phyloP scores from a whole-genome alignment of 2,329 filamentous ascomycete genomes.

The Esteya vermicola region DNA sequence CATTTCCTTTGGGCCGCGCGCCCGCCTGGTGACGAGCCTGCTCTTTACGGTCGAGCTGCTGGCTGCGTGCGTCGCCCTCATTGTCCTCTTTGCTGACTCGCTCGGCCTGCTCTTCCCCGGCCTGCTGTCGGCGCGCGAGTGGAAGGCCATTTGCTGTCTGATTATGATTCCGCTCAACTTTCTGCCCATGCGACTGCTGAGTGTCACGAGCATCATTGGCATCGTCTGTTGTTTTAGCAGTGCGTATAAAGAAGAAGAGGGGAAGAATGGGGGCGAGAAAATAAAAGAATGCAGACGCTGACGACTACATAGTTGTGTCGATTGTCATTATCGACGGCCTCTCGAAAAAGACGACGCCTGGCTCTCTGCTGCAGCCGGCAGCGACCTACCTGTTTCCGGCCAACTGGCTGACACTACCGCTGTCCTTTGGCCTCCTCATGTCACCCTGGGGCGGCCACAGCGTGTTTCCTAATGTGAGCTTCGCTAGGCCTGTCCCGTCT shows the following conservation, averaged over 20 bases:
- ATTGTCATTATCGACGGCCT: constrained; percentile 79
- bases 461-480: constrained; percentile 61
- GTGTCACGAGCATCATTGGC: constrained; percentile 84
- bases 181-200: constrained; percentile 67
- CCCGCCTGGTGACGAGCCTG: constrained; percentile 67
- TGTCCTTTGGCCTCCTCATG: constrained; percentile 85
- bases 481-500: background rate
- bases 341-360: constrained; percentile 62
- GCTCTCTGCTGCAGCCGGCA: constrained; percentile 71
- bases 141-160: constrained; percentile 75
- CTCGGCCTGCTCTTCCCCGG: constrained; percentile 65
- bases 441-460: constrained; percentile 52
- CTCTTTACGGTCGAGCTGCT: constrained; percentile 81
- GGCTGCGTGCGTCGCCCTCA: constrained; percentile 75
- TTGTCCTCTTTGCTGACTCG: constrained; percentile 89
- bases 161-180: constrained; percentile 74
- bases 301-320: constrained; percentile 49
- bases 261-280: too few species aligned
- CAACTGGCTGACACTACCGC: constrained; percentile 75
- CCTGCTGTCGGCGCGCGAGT: constrained; percentile 48
- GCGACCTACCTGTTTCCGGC: constrained; percentile 67
- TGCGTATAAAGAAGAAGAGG: constrained; percentile 47
- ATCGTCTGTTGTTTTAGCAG: constrained; percentile 81
- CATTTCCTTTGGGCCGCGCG: constrained; percentile 73
- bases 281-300: background rate